Evolutionary conservation across 139 green algal species (phyloP), one percentile per base, ranked within the genome.

Genomic region (Volvox africanus): DNA sequence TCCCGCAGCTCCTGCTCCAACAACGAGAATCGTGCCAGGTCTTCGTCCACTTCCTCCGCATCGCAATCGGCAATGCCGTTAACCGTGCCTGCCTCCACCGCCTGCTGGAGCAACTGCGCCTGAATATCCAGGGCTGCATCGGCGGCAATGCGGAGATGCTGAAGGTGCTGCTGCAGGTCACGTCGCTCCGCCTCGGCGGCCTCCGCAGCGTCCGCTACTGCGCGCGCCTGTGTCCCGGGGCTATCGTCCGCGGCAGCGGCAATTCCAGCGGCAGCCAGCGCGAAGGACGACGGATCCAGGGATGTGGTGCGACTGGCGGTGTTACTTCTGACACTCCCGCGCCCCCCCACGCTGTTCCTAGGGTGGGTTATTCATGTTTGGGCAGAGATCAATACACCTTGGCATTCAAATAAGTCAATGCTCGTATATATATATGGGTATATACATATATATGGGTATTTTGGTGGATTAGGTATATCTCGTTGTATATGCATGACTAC

Each of bases 1-100:
- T 91, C 76, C 24, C 87, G 61, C 76, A 91, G 87, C 87, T 91
- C 76, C 87, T 86, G 61, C 76, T 91, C 87, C 87, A 91, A 75
- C 86, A 84, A 33, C 19, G 86, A 61, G 86, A 90, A 90, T 2
- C 30, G 50, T 2, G 30, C 73, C 73, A 85, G 36, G 11, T 90
- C 86, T 33, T 84, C 86, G 21, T 73, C 75, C 32, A 87, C 73
- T 19, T 61, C 73, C 26, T 19, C 73, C 5, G 0, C 17, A 33
- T 28, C 71, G 3, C 17, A 50, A 14, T 65, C 71, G n/a, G 0
- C 50, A 5, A 3, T 36, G 20, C 32, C 85, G 17, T 22, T 65
- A 22, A 0, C 67, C 20, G 2, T 9, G 24, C 28, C 69, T 11
- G 20, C 37, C 69, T 61, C 85, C 18, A n/a, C 85, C 30, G 32